These are phyloP conservation scores for Hygrocybe coccinea DNA, from an alignment of 768 basidiomycete species.

Conservation along the genomic window DNA sequence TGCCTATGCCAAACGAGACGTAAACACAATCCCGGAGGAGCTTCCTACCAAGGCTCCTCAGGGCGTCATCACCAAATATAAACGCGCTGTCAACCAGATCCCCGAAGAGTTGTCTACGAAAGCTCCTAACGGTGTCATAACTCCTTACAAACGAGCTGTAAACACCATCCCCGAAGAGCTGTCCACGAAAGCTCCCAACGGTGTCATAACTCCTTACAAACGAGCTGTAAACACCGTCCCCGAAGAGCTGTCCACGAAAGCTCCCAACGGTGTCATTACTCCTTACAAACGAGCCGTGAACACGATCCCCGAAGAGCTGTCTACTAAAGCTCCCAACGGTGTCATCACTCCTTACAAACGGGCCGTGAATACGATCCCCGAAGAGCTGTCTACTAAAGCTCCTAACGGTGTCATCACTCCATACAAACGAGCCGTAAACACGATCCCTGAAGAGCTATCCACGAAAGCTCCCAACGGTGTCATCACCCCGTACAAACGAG, in stretches of 20 bases:
- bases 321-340: too few relatives aligned
- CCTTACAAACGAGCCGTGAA: too few relatives aligned
- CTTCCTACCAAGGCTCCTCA: constrained; percentile 21
- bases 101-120: constrained; percentile 8
- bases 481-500: constrained; percentile 29
- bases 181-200: constrained; percentile 21
- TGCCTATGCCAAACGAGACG: constrained; percentile 32
- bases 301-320: too few relatives aligned
- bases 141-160: constrained; percentile 17
- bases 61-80: constrained; percentile 17
- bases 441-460: constrained; percentile 23
- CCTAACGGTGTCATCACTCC: constrained; percentile 29
- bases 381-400: constrained; percentile 32
- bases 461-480: constrained; percentile 33
- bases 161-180: constrained; percentile 27
- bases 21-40: constrained; percentile 20
- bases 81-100: constrained; percentile 4
- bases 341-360: constrained; percentile 14
- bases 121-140: constrained; percentile 21
- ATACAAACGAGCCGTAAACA: constrained; percentile 27
- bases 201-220: constrained; percentile 15
- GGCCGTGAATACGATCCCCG: constrained; percentile 13
- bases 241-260: too few relatives aligned
- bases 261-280: too few relatives aligned
- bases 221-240: constrained; percentile 4